A percentile compares a stretch with the other conserved stretches of the same genome.
phyloP scores from a whole-genome alignment of 192 early-diverging fungal genomes.

The Pilobolus umbonatus region DNA sequence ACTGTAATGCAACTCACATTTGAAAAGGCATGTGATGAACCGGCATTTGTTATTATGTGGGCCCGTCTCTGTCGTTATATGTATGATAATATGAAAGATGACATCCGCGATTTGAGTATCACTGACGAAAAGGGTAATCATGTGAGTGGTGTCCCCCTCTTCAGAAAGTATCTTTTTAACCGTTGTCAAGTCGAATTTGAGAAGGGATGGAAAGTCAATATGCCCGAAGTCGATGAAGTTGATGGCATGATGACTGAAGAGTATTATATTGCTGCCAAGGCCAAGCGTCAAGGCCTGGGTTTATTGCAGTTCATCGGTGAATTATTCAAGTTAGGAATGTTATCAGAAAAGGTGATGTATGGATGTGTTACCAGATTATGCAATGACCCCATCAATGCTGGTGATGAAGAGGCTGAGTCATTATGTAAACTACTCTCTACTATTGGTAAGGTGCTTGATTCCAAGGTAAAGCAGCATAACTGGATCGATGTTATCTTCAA shows the following conservation, averaged over 20 bases:
- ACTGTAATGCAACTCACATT: constrained; percentile 85
- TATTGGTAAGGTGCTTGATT: constrained; percentile 79
- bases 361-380: constrained; percentile 83
- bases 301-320: constrained; percentile 95
- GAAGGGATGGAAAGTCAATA: constrained; percentile 79
- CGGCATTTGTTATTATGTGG: constrained; percentile 85
- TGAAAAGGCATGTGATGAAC: constrained; percentile 95
- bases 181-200: constrained; percentile 97
- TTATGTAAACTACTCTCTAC: constrained; percentile 89
- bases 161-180: constrained; percentile 90
- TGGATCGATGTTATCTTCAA: constrained; percentile 84
- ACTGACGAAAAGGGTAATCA: constrained; percentile 43
- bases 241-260: constrained; percentile 68
- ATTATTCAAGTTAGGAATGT: constrained; percentile 85
- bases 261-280: constrained; percentile 82
- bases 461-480: constrained; percentile 43
- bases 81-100: constrained; percentile 54
- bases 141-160: constrained; percentile 61
- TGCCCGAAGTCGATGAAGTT: constrained; percentile 58
- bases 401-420: constrained; percentile 94
- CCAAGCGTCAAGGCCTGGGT: constrained; percentile 92
- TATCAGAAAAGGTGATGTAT: constrained; percentile 96
- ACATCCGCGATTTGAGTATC: constrained; percentile 61
- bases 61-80: constrained; percentile 82
- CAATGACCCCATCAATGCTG: constrained; percentile 64